A percentile compares a stretch with the other conserved stretches of the same genome.
Conservation (phyloP, 352 stramenopile species). For the Chrysophaeum taylorii region DNA sequence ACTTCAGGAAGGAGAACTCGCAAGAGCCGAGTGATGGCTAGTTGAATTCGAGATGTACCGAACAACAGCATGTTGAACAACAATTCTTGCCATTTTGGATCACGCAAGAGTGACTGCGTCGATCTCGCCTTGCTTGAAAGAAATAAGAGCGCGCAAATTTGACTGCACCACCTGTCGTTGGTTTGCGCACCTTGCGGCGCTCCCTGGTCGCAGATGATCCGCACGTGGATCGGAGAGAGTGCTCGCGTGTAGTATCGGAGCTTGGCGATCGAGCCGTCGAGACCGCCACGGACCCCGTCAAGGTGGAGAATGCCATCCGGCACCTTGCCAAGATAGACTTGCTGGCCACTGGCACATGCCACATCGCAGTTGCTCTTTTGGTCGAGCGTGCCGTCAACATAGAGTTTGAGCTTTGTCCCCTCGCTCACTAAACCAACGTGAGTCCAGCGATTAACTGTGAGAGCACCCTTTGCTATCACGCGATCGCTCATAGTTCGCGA, state of each 20-base stretch:
- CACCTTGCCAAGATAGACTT: constrained; percentile 37
- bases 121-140: constrained; percentile 35
- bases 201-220: constrained; percentile 67
- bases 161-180: constrained; percentile 33
- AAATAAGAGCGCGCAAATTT: constrained; percentile 38
- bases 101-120: too few relatives aligned
- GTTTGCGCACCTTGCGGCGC: constrained; percentile 27
- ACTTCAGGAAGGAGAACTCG: too few relatives aligned
- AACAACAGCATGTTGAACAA: not conserved
- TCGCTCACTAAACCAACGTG: constrained; percentile 72
- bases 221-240: constrained; percentile 76
- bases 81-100: not conserved
- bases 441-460: constrained; percentile 57
- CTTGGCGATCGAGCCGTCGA: constrained; percentile 66
- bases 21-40: not conserved
- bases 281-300: constrained; percentile 38
- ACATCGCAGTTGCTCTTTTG: constrained; percentile 52
- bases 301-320: constrained; percentile 26
- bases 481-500: too few relatives aligned
- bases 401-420: constrained; percentile 66
- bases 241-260: constrained; percentile 74
- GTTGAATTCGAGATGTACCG: not conserved
- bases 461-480: constrained; percentile 55
- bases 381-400: constrained; percentile 73
- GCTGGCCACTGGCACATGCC: constrained; percentile 12